Conservation (phyloP, 306 rosid genomes). For the Sicyos baderoa region DNA sequence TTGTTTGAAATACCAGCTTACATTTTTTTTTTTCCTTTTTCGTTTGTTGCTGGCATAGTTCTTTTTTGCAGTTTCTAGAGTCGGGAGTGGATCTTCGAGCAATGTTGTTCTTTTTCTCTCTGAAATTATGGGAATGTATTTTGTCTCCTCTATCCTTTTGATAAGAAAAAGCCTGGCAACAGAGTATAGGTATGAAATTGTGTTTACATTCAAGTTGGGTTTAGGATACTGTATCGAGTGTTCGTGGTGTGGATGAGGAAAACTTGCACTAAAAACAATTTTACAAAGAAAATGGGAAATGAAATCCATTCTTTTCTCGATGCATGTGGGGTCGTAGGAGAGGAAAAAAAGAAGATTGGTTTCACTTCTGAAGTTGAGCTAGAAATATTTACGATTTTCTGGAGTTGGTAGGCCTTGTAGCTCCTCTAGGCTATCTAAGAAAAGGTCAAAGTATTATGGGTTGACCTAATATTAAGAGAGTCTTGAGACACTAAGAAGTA, state of each 20-base stretch:
- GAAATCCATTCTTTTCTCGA: neutral
- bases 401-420: neutral
- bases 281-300: neutral
- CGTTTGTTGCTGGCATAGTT: conserved; percentile 38
- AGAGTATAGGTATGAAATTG: conserved; percentile 66
- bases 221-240: neutral
- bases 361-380: conserved; percentile 2
- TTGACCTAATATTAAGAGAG: too few species aligned
- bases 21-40: neutral
- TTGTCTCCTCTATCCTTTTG: conserved; percentile 85
- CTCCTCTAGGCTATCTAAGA: neutral
- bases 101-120: conserved; percentile 89
- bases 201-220: neutral
- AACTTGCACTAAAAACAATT: neutral
- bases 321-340: neutral
- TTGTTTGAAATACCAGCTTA: conserved; percentile 2
- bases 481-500: too few species aligned
- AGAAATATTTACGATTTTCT: conserved; percentile 4
- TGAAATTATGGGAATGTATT: conserved; percentile 98
- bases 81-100: conserved; percentile 99
- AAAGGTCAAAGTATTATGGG: neutral
- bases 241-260: neutral
- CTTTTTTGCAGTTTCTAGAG: conserved; percentile 97
- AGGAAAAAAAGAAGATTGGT: neutral
- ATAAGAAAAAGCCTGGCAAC: conserved; percentile 97